These are phyloP conservation scores for Fusarium acutatum DNA, from an alignment of 2,329 filamentous ascomycete species.

Conservation along the genomic window DNA sequence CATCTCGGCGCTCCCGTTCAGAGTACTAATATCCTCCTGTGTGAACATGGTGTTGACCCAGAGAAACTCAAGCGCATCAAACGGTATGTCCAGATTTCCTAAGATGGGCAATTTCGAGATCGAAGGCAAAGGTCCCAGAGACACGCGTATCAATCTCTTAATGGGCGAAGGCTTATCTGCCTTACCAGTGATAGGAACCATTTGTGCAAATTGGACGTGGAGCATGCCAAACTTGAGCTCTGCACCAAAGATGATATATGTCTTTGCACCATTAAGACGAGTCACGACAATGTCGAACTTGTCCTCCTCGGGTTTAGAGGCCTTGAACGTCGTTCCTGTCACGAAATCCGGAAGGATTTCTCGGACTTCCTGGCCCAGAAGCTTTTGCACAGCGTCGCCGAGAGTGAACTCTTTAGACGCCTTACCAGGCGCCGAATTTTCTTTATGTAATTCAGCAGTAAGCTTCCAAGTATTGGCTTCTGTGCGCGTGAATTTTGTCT, in stretches of 20 bases:
- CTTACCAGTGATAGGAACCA: not conserved
- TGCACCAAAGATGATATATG: rapidly evolving
- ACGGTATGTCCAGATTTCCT: rapidly evolving
- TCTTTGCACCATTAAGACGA: not conserved
- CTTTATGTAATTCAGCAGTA: rapidly evolving
- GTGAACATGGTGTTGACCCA: not conserved
- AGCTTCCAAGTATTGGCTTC: rapidly evolving
- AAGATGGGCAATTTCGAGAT: rapidly evolving
- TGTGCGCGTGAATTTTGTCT: rapidly evolving
- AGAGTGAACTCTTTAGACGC: not conserved
- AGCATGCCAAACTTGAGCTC: not conserved
- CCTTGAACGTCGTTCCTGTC: rapidly evolving
- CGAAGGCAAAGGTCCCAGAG: rapidly evolving
- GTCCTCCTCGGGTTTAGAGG: rapidly evolving
- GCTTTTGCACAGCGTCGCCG: not conserved
- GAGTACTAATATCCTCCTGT: not conserved
- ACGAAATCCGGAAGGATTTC: rapidly evolving
- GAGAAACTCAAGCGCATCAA: not conserved
- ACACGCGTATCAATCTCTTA: not conserved
- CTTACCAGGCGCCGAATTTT: rapidly evolving
- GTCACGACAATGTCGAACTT: not conserved
- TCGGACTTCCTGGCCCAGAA: rapidly evolving
- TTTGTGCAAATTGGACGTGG: rapidly evolving
- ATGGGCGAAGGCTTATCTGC: rapidly evolving
- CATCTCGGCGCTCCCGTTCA: rapidly evolving